Conservation (phyloP, 345 rosid species). For the Acer yangbiense region DNA sequence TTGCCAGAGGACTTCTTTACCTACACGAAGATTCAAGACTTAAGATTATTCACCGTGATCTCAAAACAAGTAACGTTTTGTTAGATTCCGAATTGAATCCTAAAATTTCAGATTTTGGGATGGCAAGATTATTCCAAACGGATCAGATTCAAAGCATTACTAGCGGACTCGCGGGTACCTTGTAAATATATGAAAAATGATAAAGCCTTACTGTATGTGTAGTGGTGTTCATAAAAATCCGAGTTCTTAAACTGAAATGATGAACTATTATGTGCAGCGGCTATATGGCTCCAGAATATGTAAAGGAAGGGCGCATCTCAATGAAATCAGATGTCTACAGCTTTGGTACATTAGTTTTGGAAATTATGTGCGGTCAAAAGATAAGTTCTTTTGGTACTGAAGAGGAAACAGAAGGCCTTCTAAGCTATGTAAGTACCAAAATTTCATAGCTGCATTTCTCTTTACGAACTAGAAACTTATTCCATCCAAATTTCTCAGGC, state of each 20-base stretch:
- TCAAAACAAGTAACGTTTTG: slow-evolving; percentile 29
- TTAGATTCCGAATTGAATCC: slow-evolving; percentile 30
- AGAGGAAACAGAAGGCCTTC: slow-evolving; percentile 17
- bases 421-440: not conserved
- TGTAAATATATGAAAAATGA: slow-evolving; percentile 12
- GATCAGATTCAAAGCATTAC: slow-evolving; percentile 21
- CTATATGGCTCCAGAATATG: slow-evolving; percentile 37
- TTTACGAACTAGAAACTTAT: not conserved
- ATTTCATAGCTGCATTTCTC: not conserved
- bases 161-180: slow-evolving; percentile 24
- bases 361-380: slow-evolving; percentile 12
- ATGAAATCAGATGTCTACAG: slow-evolving; percentile 27
- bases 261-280: slow-evolving; percentile 15
- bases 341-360: slow-evolving; percentile 20
- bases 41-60: slow-evolving; percentile 36
- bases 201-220: too few relatives aligned
- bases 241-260: not conserved
- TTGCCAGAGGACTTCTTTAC: slow-evolving; percentile 32
- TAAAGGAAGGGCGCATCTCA: slow-evolving; percentile 24
- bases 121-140: slow-evolving; percentile 28
- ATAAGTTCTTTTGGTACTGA: not conserved
- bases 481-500: slow-evolving; percentile 8
- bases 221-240: too few relatives aligned
- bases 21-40: slow-evolving; percentile 34
- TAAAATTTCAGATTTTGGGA: slow-evolving; percentile 33